Base-by-base conservation (phyloP, 331 rosid species). In the Malus hybrid region DNA sequence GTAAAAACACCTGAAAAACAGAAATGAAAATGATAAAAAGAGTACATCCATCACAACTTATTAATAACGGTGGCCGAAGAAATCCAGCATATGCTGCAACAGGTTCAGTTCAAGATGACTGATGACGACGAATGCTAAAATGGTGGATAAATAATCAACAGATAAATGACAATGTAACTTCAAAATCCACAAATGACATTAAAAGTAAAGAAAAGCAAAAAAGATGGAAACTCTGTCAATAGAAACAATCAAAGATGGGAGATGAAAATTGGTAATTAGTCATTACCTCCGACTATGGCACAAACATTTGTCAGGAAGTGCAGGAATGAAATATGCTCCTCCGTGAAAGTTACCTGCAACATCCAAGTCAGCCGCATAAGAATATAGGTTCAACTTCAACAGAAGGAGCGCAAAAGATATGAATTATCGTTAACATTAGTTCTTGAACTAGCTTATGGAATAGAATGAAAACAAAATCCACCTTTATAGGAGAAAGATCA, bases 401-500 rank as follows among this genome's bases (percentile, higher is more conserved):
- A 14, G 22, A 5, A 30, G 39, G 7, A 42, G 48, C 1, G 60
- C 55, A 34, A 3, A 66, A 60, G 3, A 50, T 22, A 16, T 55
- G 8, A 15, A 32, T 10, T 28, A 22, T 55, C 70, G 12, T 50
- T 52, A 19, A 7, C 7, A 28, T 5, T 63, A 10, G 16, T 29
- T 33, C n/a, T 4, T 10, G 3, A 28, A 26, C 10, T 66, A 55
- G n/a, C 28, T 62, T 29, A 7, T 4, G 20, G 44, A 15, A 65
- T 5, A 22, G 57, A 19, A 71, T 66, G 52, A 63, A 69, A 67
- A 72, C n/a, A 74, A 78, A 64, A 70, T 63, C 24, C 73, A 90
- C 98, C 97, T 91, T 91, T 78, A 93, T 93, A 39, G 98, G 98
- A 86, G 98, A 93, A 65, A 93, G 98, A 76, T 93, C 98, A 77